Evolutionary conservation across 169 alveolate genomes (phyloP), one percentile per base, ranked within the genome.

Genomic region (Babesia divergens): DNA sequence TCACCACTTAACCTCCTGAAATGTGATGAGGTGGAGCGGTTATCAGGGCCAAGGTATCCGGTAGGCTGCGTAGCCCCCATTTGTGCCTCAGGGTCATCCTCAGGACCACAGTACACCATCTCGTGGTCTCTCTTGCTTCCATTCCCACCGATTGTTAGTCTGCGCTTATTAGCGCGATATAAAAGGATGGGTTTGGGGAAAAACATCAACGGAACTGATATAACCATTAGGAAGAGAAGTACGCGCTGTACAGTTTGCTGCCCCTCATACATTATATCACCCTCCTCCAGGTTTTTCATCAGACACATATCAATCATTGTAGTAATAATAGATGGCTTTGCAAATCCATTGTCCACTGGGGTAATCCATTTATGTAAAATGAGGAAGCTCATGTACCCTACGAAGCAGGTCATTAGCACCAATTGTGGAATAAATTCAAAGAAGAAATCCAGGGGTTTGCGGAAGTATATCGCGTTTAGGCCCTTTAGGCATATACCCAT

Each of bases 401-500:
- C 95, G 24, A 97, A 87, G 44, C 94, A 72, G 28, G 91, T 60
- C 94, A 97, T 86, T 86, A 98, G 93, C 14, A 96, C 84, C 28
- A 98, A 65, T 87, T 97, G 98, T 31, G 99, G 99, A 32, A 98
- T 66, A 83, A 96, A 97, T 80, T 98, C 99, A 67, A 96, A 96
- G 56, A 93, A 65, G 66, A 97, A 97, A 82, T 96, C 98, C 53
- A 96, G 58, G 51, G 80, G 83, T 31, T 86, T 91, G 65, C 90
- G 77, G 85, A 94, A 95, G 72, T 94, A 91, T 18, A 94, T 55
- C 14, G 97, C 94, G 60, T 98, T 98, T 47, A 89, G 81, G 22
- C 98, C 99, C 90, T 96, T 96, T 71, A 97, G 90, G 20, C 92
- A 56, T 4, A 94, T 90, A 35, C 99, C 99, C 74, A 94, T 86